Base-by-base conservation (phyloP, 2,329 filamentous ascomycete species). In the Sporothrix protearum region DNA sequence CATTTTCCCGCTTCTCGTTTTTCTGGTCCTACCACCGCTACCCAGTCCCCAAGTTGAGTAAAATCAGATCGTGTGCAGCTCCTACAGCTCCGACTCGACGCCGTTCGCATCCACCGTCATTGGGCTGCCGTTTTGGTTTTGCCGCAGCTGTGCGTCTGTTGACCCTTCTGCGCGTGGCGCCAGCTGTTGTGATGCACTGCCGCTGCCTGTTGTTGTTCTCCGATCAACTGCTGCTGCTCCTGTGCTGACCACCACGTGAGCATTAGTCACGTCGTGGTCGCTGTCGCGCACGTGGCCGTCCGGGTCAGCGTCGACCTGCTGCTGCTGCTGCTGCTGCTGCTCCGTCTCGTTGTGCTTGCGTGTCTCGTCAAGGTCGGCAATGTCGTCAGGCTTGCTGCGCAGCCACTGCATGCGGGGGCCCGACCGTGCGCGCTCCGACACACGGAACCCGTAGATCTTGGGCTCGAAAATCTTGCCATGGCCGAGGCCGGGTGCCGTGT, bases 361-460 rank as follows among this genome's bases (percentile, higher is more conserved):
- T n/a, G 87, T 85, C 82, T 99, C 96, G 78, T 99, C 94, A 67
- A 98, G 84, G 76, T 97, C 92, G 57, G 86, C 89, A 71, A 97
- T 85, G 77, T 97, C 89, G 16, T 85, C 84, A 0, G 96, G 96
- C 78, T 94, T 91, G 81, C 91, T 90, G 76, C 96, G 89, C 76
- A 99, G 83, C 96, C 96, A 99, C 79, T 94, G 94, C 96, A 99
- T 99, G 73, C 96, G 88, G 14, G 96, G 96, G 0, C 96, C 96
- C 30, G 92, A 94, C 76, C 92, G 89, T 55, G 96, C 93, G 72
- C 94, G 86, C 81, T 98, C 96, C 22, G 92, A 95, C 28, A 99
- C 96, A 73, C 92, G 89, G 84, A 99, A 99, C 36, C 96, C 96
- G 81, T 98, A 99, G 79, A 99, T 98, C 76, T 91, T 92, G 72